Evolutionary conservation across 176 grass and related monocot genomes (phyloP).

Genomic region (Areca catechu): DNA sequence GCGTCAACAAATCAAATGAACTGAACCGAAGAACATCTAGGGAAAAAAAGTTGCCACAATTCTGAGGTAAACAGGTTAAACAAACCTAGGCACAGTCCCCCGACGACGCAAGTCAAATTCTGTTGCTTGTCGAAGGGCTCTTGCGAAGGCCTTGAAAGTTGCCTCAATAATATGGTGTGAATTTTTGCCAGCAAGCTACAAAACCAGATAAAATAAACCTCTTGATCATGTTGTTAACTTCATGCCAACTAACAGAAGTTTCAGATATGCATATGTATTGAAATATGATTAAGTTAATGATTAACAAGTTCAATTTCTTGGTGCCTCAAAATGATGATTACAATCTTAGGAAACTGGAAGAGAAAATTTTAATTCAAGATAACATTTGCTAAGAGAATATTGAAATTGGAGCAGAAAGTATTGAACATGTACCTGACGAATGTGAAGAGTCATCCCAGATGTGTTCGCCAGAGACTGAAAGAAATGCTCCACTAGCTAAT

Average conservation of each 20-base stretch:
- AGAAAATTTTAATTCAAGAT: no score
- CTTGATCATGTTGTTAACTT: no score
- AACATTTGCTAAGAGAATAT: no score
- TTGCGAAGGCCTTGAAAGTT: conserved; percentile 90
- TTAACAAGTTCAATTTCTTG: no score
- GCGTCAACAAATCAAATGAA: not conserved
- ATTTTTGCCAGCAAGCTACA: conserved; percentile 80
- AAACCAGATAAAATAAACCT: not conserved
- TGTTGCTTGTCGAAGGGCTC: conserved; percentile 88
- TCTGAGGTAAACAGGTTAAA: not conserved
- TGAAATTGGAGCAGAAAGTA: not conserved
- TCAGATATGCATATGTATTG: no score
- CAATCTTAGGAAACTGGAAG: no score
- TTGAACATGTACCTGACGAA: conserved; percentile 52
- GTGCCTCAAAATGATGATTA: no score
- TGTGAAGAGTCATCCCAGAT: conserved; percentile 97
- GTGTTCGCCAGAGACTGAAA: conserved; percentile 90
- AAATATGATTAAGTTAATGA: no score
- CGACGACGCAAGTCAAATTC: conserved; percentile 73
- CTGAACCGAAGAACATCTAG: not conserved
- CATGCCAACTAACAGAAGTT: no score
- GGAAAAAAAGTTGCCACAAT: not conserved
- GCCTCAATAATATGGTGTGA: conserved; percentile 88
- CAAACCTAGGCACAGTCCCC: conserved; percentile 73
- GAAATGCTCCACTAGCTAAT: conserved; percentile 90